Evolutionary conservation across 2,329 filamentous ascomycete genomes (phyloP), one percentile per base, ranked within the genome.

Genomic region (Diplodia mutila): DNA sequence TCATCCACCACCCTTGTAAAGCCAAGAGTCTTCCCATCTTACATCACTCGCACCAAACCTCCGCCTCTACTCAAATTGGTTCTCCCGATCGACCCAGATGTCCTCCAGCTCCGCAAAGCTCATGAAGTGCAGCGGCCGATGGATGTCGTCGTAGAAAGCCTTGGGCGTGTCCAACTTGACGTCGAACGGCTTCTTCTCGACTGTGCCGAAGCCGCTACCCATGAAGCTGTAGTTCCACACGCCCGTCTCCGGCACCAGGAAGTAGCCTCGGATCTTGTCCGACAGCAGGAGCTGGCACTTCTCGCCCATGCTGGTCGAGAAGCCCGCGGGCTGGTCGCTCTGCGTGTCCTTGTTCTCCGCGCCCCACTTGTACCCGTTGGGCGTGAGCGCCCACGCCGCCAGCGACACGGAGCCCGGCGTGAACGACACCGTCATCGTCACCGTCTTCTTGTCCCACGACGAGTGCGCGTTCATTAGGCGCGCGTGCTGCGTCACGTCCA

Each of bases 141-240:
- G 96, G 74, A 93, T 86, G 74, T 94, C 93, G 76, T 91, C 94
- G 81, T 99, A 99, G 82, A 97, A 98, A 9, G 91, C 85, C 70
- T 80, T 80, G 21, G 95, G 95, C 52, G 93, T 96, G 80, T 98
- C 96, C 66, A 99, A 89, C 85, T 95, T 95, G 73, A 98, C 94
- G 73, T 93, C 91, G 52, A 97, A 87, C 3, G 90, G 86, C 82
- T 93, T 92, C 89, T 97, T 98, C 82, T 97, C 93, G 71, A 97
- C 86, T 49, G 89, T 89, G 16, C 90, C 89, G 77, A 98, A 99
- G 0, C 89, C 89, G 71, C 90, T 93, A 66, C 95, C 95, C 89
- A 98, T 93, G 85, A 99, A 99, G 79, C 91, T 95, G 83, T 97
- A 99, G 81, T 99, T 99, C 95, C 95, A 99, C 69, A 91, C 86